phyloP scores from a whole-genome alignment of 2,329 filamentous ascomycete genomes.

The Polytolypa hystricis region DNA sequence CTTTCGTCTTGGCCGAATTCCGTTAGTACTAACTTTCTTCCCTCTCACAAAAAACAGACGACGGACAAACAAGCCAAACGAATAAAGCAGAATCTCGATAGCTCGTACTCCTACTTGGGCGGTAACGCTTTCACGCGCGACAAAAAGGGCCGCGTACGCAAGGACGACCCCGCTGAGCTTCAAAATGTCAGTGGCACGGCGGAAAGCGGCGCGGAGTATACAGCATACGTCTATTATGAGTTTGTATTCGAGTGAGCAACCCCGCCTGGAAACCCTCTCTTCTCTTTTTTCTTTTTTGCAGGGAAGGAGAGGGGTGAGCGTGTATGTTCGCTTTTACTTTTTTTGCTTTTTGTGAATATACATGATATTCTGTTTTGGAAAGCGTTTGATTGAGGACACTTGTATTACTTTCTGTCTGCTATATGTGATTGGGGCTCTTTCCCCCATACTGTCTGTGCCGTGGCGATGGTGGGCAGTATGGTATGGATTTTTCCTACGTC shows the following conservation, averaged over 20 bases:
- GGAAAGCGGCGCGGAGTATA: conserved; percentile 69
- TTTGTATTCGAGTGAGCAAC: conserved; percentile 56
- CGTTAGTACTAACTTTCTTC: not conserved
- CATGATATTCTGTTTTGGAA: not conserved
- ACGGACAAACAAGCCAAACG: conserved; percentile 73
- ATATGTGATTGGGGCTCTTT: no score
- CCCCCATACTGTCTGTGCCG: no score
- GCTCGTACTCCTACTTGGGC: conserved; percentile 78
- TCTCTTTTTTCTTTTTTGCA: not conserved
- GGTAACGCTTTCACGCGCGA: conserved; percentile 90
- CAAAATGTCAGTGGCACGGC: conserved; percentile 47
- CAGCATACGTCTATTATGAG: conserved; percentile 94
- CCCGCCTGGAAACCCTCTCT: no score
- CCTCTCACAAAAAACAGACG: conserved; percentile 44
- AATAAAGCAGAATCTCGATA: conserved; percentile 66
- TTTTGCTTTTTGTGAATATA: not conserved
- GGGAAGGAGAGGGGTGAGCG: no score
- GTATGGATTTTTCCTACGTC: no score
- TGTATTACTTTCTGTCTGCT: no score
- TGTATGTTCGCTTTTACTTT: not conserved
- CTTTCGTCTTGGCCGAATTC: not conserved
- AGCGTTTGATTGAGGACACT: no score
- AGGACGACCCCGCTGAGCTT: conserved; percentile 86
- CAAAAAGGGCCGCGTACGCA: conserved; percentile 83
- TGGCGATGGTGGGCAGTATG: no score